phyloP scores from a whole-genome alignment of 2,329 filamentous ascomycete genomes.

The Curvularia sp. region DNA sequence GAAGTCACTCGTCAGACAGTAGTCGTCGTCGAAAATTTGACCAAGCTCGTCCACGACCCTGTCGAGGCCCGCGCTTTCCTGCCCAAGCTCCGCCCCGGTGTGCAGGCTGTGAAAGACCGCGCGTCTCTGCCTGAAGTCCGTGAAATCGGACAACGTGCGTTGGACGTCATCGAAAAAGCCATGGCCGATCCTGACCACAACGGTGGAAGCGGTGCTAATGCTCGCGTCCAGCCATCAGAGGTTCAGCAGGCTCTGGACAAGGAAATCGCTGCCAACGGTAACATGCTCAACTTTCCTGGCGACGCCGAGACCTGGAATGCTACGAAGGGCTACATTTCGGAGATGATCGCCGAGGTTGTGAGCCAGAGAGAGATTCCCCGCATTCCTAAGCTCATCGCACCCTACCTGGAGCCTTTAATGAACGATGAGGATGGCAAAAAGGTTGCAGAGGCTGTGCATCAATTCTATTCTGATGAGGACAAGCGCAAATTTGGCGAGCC shows the following conservation, averaged over 20 bases:
- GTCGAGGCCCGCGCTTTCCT: conserved; percentile 94
- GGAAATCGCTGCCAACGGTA: conserved; percentile 74
- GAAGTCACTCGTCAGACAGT: conserved; percentile 95
- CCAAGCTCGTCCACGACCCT: conserved; percentile 95
- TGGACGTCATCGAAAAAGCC: conserved; percentile 89
- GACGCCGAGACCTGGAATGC: conserved; percentile 68
- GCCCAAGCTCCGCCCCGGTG: conserved; percentile 91
- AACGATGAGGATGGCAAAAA: conserved; percentile 67
- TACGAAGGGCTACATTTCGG: conserved; percentile 75
- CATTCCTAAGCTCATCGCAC: conserved; percentile 70
- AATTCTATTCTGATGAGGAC: conserved; percentile 82
- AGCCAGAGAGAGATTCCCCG: conserved; percentile 81
- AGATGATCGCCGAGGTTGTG: conserved; percentile 86
- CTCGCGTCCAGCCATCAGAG: conserved; percentile 73
- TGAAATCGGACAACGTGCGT: conserved; percentile 81
- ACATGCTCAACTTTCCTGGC: conserved; percentile 67
- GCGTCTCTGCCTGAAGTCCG: conserved; percentile 95
- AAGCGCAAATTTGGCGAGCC: conserved; percentile 85
- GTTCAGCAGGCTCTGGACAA: conserved; percentile 76
- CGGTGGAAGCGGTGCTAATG: conserved; percentile 62
- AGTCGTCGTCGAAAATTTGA: conserved; percentile 96
- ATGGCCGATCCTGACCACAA: conserved; percentile 70
- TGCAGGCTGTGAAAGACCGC: conserved; percentile 84
- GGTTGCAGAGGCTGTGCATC: conserved; percentile 75
- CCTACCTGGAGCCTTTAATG: conserved; percentile 78